A percentile compares a stretch with the other conserved stretches of the same genome.
These are phyloP conservation scores for Coniosporium tulheliwenetii DNA, from an alignment of 2,329 filamentous ascomycete species.

Conservation along the genomic window DNA sequence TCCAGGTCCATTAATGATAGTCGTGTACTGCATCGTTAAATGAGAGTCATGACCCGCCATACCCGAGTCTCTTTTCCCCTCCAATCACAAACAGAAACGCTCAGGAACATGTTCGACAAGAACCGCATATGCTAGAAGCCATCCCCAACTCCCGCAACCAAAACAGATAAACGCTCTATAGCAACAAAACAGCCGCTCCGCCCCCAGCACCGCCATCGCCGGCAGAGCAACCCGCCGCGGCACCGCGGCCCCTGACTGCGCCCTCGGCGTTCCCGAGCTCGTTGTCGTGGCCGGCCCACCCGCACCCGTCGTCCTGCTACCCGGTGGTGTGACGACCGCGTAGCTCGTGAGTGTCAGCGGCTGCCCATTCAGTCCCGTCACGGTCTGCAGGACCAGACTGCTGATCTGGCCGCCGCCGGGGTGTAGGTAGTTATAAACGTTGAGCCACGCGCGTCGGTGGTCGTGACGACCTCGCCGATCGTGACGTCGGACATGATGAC, in stretches of 20 bases:
- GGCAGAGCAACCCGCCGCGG: no score
- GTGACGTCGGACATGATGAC: conserved; percentile 17
- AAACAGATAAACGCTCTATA: no score
- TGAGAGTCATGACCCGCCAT: no score
- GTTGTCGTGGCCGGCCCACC: background rate
- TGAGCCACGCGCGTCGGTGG: conserved; percentile 22
- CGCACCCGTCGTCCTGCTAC: conserved; percentile 6
- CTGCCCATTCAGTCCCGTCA: conserved; percentile 16
- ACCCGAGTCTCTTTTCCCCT: no score
- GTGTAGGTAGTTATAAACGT: conserved; percentile 32
- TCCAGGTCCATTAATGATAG: no score
- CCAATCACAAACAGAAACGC: no score
- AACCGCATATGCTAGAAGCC: no score
- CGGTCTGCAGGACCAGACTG: conserved; percentile 21
- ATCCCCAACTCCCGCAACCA: no score
- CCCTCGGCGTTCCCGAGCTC: background rate
- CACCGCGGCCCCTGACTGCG: background rate
- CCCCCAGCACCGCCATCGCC: no score
- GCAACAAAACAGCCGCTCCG: no score
- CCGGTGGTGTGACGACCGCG: conserved; percentile 16
- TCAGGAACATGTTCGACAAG: no score
- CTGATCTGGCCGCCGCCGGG: conserved; percentile 22
- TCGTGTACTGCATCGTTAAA: no score
- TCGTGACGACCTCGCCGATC: conserved; percentile 25
- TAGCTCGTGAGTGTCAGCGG: conserved; percentile 27